Percentiles rank a stretch among this genome's conserved stretches.
These are phyloP conservation scores for Colletotrichum truncatum DNA, from an alignment of 2,329 filamentous ascomycete species.

Conservation along the genomic window DNA sequence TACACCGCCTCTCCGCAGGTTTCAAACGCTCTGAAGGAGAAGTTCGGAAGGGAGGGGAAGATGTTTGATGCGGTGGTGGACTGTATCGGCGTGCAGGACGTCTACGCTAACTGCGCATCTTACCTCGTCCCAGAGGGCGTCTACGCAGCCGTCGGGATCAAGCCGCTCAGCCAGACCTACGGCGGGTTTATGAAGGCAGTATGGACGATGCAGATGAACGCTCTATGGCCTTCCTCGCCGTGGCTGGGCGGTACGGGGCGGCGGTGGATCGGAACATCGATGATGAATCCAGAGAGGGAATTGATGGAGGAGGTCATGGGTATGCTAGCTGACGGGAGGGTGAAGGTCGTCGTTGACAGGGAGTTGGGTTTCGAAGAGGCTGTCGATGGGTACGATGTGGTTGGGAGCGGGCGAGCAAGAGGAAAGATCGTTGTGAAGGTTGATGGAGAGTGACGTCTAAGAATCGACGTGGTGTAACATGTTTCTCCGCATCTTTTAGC, in stretches of 20 bases:
- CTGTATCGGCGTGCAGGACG: constrained; percentile 55
- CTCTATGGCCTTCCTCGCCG: constrained; percentile 44
- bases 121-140: constrained; percentile 48
- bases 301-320: constrained; percentile 43
- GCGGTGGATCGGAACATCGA: constrained; percentile 43
- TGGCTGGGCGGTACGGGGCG: constrained; percentile 49
- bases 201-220: constrained; percentile 47
- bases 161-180: constrained; percentile 43
- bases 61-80: constrained; percentile 58
- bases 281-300: constrained; percentile 43
- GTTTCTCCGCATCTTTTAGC: too few relatives aligned
- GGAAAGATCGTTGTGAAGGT: constrained; percentile 51
- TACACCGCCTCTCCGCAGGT: neutral
- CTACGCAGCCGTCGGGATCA: constrained; percentile 53
- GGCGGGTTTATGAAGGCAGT: constrained; percentile 41
- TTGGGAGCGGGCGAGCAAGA: constrained; percentile 43
- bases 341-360: constrained; percentile 47
- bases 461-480: too few relatives aligned
- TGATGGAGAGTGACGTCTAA: constrained; percentile 24
- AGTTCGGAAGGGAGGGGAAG: constrained; percentile 6
- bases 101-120: constrained; percentile 49
- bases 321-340: constrained; percentile 43
- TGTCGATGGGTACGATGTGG: constrained; percentile 44
- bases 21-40: neutral
- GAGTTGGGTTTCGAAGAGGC: constrained; percentile 47